phyloP scores from a whole-genome alignment of 257 asterid species.

The Plantago ovata region DNA sequence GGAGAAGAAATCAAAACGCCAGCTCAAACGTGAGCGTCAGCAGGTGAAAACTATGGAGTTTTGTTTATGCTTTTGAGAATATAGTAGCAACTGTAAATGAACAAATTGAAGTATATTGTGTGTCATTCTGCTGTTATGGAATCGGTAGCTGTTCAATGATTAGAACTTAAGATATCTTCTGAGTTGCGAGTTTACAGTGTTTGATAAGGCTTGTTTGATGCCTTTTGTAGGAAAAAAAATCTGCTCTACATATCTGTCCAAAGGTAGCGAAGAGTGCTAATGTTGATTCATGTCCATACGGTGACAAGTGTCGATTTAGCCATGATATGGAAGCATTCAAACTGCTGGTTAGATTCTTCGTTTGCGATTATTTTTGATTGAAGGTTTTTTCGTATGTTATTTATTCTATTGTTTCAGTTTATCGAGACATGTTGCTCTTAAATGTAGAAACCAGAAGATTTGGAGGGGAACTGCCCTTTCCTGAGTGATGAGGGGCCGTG shows the following conservation, averaged over 20 bases:
- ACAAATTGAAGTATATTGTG: too few relatives aligned
- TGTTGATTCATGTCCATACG: slow-evolving; percentile 55
- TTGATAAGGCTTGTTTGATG: not conserved
- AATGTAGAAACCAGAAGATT: slow-evolving; percentile 83
- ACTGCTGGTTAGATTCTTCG: slow-evolving; percentile 43
- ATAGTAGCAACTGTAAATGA: too few relatives aligned
- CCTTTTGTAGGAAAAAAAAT: slow-evolving; percentile 67
- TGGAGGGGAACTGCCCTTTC: slow-evolving; percentile 82
- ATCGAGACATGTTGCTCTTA: slow-evolving; percentile 14
- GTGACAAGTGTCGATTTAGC: slow-evolving; percentile 80
- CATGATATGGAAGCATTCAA: slow-evolving; percentile 85
- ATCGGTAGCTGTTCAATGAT: too few relatives aligned
- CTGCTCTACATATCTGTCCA: slow-evolving; percentile 71
- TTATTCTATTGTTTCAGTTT: not conserved
- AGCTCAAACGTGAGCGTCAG: slow-evolving; percentile 84
- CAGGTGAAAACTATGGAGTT: slow-evolving; percentile 32
- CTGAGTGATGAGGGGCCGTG: slow-evolving; percentile 53
- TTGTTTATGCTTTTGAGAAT: not conserved
- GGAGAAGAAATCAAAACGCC: slow-evolving; percentile 96
- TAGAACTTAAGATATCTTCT: too few relatives aligned
- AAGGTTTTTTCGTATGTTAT: not conserved
- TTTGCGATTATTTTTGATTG: not conserved
- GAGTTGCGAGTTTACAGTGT: too few relatives aligned
- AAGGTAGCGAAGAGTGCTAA: slow-evolving; percentile 74
- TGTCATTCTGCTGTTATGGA: too few relatives aligned